Evolutionary conservation across 371 early-diverging fungal genomes (phyloP), one percentile per base, ranked within the genome.

Genomic region (Mucor circinelloides): DNA sequence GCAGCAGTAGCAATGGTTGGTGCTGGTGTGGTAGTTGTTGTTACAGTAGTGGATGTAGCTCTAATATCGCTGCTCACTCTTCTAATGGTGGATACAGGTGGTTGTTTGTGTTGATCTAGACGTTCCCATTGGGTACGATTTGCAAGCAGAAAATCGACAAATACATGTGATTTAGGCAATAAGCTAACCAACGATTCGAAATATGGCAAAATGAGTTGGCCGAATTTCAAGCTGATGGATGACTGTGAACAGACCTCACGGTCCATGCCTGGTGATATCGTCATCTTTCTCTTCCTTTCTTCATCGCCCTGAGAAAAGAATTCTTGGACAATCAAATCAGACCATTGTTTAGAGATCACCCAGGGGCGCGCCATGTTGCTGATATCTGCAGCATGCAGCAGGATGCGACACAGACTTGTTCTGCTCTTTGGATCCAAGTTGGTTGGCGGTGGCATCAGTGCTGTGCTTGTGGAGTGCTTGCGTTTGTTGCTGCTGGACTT

Each of bases 191-290:
- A 78, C 28, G 86, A 82, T 65, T 90, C 88, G 78, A 94, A 95
- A 63, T 91, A 94, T 0, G 97, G 97, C 6, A 91, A 89, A 7
- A 96, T 88, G 63, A 90, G 87, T 55, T 93, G 91, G 25, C 87
- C 90, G 70, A 97, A 97, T 19, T 90, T 90, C 3, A 95, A 70
- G 36, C 89, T 90, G 59, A 94, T 90, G 60, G 87, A 86, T 23
- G 86, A 85, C 63, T 94, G 94, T 48, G 91, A 86, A 32, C 88
- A 79, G 19, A 85, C 70, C 21, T 86, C 76, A 7, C 95, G 89
- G 70, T 95, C 95, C 94, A 95, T 95, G 65, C 91, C 93, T 5
- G 94, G 94, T 1, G 96, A 94, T 4, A 95, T 80, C 0, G 93
- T 89, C 17, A 96, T 70, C 23, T 83, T 77, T 32, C 87, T 81